phyloP scores from a whole-genome alignment of 306 rosid species.

The Lathyrus sativus region DNA sequence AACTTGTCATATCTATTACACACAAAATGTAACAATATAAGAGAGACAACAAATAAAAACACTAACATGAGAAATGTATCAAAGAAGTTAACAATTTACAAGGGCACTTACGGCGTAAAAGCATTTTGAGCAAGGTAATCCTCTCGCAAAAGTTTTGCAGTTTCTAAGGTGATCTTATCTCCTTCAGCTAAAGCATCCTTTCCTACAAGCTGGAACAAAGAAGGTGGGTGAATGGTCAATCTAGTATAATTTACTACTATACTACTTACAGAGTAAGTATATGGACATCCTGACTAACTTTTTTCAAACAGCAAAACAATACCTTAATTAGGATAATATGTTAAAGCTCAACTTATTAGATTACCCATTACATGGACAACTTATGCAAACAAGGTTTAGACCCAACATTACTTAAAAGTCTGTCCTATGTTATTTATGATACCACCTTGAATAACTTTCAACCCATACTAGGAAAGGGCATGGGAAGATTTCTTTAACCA shows the following conservation, averaged over 20 bases:
- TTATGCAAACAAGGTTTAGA: conserved; percentile 26
- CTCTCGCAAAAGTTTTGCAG: conserved; percentile 99
- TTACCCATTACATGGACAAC: conserved; percentile 1
- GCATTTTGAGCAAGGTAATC: conserved; percentile 99
- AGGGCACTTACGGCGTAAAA: conserved; percentile 80
- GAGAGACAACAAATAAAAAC: conserved; percentile 22
- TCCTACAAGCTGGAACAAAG: conserved; percentile 84
- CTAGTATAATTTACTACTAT: conserved; percentile 24
- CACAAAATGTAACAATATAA: conserved; percentile 13
- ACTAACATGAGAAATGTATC: conserved; percentile 18
- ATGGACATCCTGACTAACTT: conserved; percentile 11
- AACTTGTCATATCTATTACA: conserved; percentile 85
- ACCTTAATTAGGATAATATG: conserved; percentile 13
- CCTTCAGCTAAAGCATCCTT: conserved; percentile 98
- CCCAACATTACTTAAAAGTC: not conserved
- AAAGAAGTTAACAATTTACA: conserved; percentile 25
- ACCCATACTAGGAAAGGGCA: conserved; percentile 30
- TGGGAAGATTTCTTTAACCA: conserved; percentile 21
- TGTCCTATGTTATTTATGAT: conserved; percentile 27
- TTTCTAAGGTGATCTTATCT: conserved; percentile 96
- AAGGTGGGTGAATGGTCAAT: conserved; percentile 21
- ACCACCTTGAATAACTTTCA: conserved; percentile 29
- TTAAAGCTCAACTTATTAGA: conserved; percentile 35
- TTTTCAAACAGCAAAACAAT: conserved; percentile 33
- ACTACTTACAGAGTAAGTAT: conserved; percentile 11